Evolutionary conservation across 1,139 yeast genomes (phyloP).

Genomic region (Meyerozyma smithsonii): DNA sequence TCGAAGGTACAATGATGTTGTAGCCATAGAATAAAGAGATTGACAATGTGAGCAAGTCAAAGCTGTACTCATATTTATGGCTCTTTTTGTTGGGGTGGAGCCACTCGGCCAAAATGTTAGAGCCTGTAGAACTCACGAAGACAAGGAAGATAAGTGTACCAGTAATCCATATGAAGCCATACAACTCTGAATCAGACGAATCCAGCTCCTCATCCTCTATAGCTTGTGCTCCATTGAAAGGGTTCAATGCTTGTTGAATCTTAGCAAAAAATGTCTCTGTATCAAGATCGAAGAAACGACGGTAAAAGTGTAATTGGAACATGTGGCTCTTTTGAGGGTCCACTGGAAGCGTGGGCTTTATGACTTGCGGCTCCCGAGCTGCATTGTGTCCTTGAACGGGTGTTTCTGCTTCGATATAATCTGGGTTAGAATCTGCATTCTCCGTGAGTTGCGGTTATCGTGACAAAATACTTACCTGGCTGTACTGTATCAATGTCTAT

Average conservation of each 20-base stretch:
- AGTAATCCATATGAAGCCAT: constrained; percentile 83
- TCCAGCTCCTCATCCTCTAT: constrained; percentile 20
- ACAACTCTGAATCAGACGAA: constrained; percentile 48
- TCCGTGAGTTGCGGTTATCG: not conserved
- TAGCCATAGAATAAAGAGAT: constrained; percentile 69
- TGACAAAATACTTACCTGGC: not conserved
- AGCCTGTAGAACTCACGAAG: constrained; percentile 67
- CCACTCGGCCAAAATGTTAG: constrained; percentile 45
- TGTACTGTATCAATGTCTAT: constrained; percentile 2
- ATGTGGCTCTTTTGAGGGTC: constrained; percentile 31
- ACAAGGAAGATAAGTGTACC: constrained; percentile 69
- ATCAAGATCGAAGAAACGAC: constrained; percentile 60
- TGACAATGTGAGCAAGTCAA: constrained; percentile 60
- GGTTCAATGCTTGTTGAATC: constrained; percentile 41
- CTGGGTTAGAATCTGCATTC: constrained; percentile 2
- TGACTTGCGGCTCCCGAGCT: constrained; percentile 12
- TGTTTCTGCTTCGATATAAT: constrained; percentile 5
- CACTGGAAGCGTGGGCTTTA: constrained; percentile 17
- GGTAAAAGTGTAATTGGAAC: constrained; percentile 53
- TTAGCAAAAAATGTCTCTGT: constrained; percentile 52
- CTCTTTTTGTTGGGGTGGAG: constrained; percentile 25
- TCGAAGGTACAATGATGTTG: constrained; percentile 56
- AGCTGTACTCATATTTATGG: constrained; percentile 50
- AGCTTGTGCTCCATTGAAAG: constrained; percentile 26
- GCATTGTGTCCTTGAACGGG: constrained; percentile 1